Evolutionary conservation across 139 green algal species (phyloP).

Genomic region (Trebouxia sp.): DNA sequence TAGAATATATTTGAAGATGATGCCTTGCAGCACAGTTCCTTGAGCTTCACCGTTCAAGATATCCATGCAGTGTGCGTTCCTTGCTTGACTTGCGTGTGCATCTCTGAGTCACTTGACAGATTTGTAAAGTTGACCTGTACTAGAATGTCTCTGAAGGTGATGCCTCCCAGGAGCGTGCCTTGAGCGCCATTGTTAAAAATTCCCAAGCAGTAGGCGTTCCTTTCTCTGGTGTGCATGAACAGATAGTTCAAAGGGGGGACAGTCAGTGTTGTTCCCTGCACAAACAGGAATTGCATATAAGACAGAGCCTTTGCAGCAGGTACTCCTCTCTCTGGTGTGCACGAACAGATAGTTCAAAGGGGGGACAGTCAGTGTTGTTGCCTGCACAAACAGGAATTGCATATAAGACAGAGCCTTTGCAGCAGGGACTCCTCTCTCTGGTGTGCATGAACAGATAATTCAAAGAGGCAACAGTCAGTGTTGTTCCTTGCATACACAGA

Average conservation of each 20-base stretch:
- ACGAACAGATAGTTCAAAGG: conserved; percentile 92
- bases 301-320: no score
- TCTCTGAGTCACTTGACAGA: not conserved
- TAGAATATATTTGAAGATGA: no score
- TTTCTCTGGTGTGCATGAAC: conserved; percentile 70
- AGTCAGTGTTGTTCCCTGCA: not conserved
- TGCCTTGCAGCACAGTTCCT: no score
- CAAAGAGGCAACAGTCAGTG: conserved; percentile 45
- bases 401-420: no score
- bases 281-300: no score
- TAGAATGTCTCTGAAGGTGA: conserved; percentile 80
- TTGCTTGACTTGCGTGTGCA: no score
- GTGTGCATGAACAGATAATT: conserved; percentile 90
- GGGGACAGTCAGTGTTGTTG: not conserved
- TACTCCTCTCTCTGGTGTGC: conserved; percentile 55
- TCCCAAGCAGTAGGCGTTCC: conserved; percentile 85
- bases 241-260: conserved; percentile 83
- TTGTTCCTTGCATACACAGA: not conserved
- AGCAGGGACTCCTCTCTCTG: conserved; percentile 70
- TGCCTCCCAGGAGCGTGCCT: conserved; percentile 86
- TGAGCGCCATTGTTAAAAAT: conserved; percentile 84
- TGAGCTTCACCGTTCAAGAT: no score
- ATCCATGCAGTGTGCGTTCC: no score
- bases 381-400: conserved; percentile 15
- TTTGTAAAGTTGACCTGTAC: conserved; percentile 54